Evolutionary conservation across 2,329 filamentous ascomycete genomes (phyloP), one percentile per base, ranked within the genome.

Genomic region (Alternaria brassicae): DNA sequence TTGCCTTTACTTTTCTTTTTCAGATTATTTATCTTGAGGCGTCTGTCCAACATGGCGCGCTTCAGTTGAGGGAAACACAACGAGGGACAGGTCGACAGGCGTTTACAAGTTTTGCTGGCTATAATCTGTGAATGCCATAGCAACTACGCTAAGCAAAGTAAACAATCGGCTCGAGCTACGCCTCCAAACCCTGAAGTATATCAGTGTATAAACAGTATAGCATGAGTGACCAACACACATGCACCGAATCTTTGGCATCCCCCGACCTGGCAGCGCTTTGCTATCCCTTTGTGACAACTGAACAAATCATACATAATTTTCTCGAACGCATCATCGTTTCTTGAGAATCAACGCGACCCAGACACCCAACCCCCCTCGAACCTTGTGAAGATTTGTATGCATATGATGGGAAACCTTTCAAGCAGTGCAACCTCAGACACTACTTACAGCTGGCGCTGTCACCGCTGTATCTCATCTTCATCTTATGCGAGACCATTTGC

Each of bases 361-460:
- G 12, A 13, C 15, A 34, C 12, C 30, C 30, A 34, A 13, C 30
- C 30, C 34, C 37, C 9, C n/a, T 17, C 4, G 17, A 37, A 9
- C 7, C 1, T 37, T 37, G 34, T 9, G n/a, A 28, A 12, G 15
- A 21, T 6, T 12, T 9, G 28, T 28, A 34, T 47, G 13, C 13
- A 32, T 9, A 3, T 25, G 2, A 58, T 57, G 55, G 55, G 55
- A 25, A 58, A 58, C 23, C 19, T 23, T 15, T 2, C 25, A 21
- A 47, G 48, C 41, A 40, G 13, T 21, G 13, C 30, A 45, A 30
- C 30, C 12, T 10, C 25, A 10, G 13, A 39, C 40, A 10, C 40
- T 0, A 8, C 47, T n/a, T 58, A 58, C 25, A 58, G 28, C 9
- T 58, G 48, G 55, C 49, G 41, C 34, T 58, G 55, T 48, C 48